Evolutionary conservation across 257 asterid genomes (phyloP).

Genomic region (Rubia yunnanensis): DNA sequence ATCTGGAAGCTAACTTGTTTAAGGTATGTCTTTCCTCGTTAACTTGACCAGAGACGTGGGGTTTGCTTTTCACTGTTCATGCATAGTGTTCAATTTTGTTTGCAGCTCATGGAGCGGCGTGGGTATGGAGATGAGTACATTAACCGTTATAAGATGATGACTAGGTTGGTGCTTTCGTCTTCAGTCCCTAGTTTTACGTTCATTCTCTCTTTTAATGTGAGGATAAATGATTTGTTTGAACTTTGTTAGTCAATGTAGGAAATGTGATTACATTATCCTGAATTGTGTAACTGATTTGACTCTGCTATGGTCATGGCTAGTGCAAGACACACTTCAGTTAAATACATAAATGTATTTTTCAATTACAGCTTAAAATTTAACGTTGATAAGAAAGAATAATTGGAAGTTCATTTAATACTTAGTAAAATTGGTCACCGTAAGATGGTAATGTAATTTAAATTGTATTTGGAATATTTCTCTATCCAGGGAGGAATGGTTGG

Average conservation of each 20-base stretch:
- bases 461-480: neutral
- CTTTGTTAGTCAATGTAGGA: too few species aligned
- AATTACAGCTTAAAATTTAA: neutral
- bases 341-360: neutral
- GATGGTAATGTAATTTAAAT: neutral
- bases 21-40: constrained; percentile 44
- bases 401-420: neutral
- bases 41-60: neutral
- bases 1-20: constrained; percentile 88
- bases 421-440: neutral
- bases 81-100: constrained; percentile 13
- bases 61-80: neutral
- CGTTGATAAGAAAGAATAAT: neutral
- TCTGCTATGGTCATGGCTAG: neutral
- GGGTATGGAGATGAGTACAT: constrained; percentile 94
- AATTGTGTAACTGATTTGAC: neutral
- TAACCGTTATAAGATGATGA: constrained; percentile 96
- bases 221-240: neutral
- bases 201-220: neutral
- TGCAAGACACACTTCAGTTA: neutral
- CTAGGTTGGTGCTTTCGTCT: constrained; percentile 45
- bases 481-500: neutral
- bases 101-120: constrained; percentile 94
- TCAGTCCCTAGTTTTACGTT: constrained; percentile 8
- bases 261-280: neutral